phyloP scores from a whole-genome alignment of 352 stramenopile genomes.

The Pythium apleroticum region DNA sequence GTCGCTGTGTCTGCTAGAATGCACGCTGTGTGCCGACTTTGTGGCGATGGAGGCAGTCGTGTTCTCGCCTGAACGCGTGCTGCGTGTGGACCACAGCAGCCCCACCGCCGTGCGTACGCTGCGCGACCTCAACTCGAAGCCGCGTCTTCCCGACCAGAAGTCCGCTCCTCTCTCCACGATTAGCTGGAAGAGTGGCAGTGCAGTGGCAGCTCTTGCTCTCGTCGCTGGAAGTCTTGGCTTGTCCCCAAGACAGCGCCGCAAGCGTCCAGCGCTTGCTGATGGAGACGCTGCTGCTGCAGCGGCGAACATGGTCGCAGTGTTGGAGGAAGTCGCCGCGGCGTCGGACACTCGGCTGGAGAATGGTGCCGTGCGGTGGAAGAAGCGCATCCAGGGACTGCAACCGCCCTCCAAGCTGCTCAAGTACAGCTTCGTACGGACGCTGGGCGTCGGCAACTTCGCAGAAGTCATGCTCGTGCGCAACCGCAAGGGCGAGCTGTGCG shows the following conservation, averaged over 20 bases:
- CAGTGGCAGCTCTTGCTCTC: conserved; percentile 46
- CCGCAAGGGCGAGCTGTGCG: conserved; percentile 37
- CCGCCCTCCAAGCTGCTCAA: conserved; percentile 60
- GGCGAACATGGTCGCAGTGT: background rate
- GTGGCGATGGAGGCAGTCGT: conserved; percentile 58
- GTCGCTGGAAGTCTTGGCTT: conserved; percentile 35
- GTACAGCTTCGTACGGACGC: conserved; percentile 59
- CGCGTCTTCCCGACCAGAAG: background rate
- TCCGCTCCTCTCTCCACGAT: background rate
- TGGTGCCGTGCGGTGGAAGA: conserved; percentile 47
- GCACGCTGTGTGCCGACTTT: conserved; percentile 46
- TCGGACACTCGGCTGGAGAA: conserved; percentile 18
- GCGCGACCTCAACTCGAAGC: conserved; percentile 25
- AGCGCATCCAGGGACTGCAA: conserved; percentile 46
- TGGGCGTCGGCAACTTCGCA: conserved; percentile 73
- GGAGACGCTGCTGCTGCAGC: background rate
- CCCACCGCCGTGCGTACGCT: conserved; percentile 33
- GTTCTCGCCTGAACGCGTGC: conserved; percentile 50
- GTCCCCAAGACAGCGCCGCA: conserved; percentile 1
- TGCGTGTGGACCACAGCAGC: conserved; percentile 36
- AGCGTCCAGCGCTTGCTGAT: background rate
- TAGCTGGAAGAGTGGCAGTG: conserved; percentile 42
- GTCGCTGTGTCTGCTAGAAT: conserved; percentile 51
- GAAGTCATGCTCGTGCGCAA: conserved; percentile 75
- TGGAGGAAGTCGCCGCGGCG: background rate